Evolutionary conservation across 805 yeast genomes (phyloP).

Genomic region (Wickerhamomyces kurtzmanii): DNA sequence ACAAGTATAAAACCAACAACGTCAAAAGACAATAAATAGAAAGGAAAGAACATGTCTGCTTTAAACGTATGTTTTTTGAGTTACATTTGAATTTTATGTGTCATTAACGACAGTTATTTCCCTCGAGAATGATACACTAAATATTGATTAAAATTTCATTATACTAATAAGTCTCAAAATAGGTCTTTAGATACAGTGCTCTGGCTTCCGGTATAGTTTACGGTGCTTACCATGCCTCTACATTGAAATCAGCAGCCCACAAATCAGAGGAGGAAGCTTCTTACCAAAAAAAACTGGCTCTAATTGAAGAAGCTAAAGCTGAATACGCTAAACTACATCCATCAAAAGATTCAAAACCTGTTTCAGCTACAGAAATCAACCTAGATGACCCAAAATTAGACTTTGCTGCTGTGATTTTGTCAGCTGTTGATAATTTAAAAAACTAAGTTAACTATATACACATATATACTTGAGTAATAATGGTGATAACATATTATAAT

Average conservation of each 20-base stretch:
- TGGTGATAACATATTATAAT: too few species aligned
- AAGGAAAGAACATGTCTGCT: slow-evolving; percentile 30
- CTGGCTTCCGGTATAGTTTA: slow-evolving; percentile 81
- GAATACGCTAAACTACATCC: slow-evolving; percentile 66
- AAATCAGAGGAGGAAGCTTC: slow-evolving; percentile 48
- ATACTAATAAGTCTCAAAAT: slow-evolving; percentile 1
- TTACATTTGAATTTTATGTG: too few species aligned
- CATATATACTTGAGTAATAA: too few species aligned
- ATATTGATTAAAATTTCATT: too few species aligned
- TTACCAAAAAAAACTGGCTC: slow-evolving; percentile 56
- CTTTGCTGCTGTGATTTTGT: slow-evolving; percentile 58
- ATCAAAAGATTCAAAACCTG: slow-evolving; percentile 28
- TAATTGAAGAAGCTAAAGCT: slow-evolving; percentile 82
- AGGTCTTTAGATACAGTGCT: slow-evolving; percentile 90
- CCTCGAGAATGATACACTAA: too few species aligned
- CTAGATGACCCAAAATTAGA: slow-evolving; percentile 90
- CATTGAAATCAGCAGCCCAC: slow-evolving; percentile 50
- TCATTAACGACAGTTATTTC: too few species aligned
- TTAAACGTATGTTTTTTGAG: slow-evolving; percentile 36
- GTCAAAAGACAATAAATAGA: neutral
- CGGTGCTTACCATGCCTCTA: slow-evolving; percentile 80
- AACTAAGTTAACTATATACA: slow-evolving; percentile 12
- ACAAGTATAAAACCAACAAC: too few species aligned
- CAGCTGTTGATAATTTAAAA: slow-evolving; percentile 48
- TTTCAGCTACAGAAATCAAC: slow-evolving; percentile 42